phyloP scores from a whole-genome alignment of 352 stramenopile genomes.

The Phytophthora citricola region DNA sequence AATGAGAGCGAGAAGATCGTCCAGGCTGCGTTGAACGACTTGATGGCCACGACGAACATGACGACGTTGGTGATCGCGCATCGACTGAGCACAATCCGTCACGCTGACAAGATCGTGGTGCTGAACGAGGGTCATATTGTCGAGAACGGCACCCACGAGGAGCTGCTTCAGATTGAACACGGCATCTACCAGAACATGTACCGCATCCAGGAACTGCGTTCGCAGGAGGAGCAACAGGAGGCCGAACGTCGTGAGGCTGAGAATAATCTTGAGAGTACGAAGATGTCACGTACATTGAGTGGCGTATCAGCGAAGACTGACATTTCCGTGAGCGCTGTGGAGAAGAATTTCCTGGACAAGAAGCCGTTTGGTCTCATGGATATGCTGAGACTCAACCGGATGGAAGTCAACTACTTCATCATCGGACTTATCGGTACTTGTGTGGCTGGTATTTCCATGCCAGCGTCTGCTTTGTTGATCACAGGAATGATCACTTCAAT shows the following conservation, averaged over 20 bases:
- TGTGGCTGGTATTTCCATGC: constrained; percentile 43
- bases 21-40: constrained; percentile 28
- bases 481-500: constrained; percentile 55
- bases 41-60: constrained; percentile 29
- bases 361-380: constrained; percentile 19
- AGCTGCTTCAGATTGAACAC: constrained; percentile 39
- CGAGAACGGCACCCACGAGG: constrained; percentile 46
- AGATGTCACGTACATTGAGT: constrained; percentile 21
- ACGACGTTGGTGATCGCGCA: constrained; percentile 56
- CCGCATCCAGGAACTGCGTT: constrained; percentile 31
- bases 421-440: constrained; percentile 23
- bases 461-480: constrained; percentile 44
- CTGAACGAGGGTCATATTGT: constrained; percentile 48
- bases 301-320: constrained; percentile 23
- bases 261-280: not conserved
- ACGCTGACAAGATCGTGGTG: constrained; percentile 58
- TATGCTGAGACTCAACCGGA: constrained; percentile 13
- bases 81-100: constrained; percentile 54
- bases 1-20: constrained; percentile 44
- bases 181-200: constrained; percentile 33
- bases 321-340: constrained; percentile 18
- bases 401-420: constrained; percentile 26
- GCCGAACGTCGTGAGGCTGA: not conserved
- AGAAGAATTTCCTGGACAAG: constrained; percentile 31
- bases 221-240: constrained; percentile 19